A percentile compares a stretch with the other conserved stretches of the same genome.
phyloP scores from a whole-genome alignment of 2,329 filamentous ascomycete species.

The Aspergillus felis region DNA sequence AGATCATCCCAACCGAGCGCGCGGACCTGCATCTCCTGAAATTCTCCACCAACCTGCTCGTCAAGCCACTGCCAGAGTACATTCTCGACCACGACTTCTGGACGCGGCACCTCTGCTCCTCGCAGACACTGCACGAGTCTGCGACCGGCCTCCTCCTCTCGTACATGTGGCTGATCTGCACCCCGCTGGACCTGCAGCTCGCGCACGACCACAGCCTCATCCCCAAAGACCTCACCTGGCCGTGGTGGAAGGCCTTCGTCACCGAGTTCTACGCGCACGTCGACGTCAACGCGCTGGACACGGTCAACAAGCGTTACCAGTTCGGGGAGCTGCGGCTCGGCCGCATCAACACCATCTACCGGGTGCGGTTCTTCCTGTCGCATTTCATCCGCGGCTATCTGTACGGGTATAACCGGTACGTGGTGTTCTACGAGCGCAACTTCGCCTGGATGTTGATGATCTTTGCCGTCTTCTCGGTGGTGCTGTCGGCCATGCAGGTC shows the following conservation, averaged over 20 bases:
- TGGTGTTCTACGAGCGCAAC: constrained; percentile 42
- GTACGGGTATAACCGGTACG: constrained; percentile 34
- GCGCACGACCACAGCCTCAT: constrained; percentile 30
- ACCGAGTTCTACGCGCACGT: constrained; percentile 25
- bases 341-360: constrained; percentile 44
- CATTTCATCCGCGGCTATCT: constrained; percentile 27
- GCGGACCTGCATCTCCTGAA: constrained; percentile 25
- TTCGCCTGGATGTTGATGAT: constrained; percentile 39
- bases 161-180: constrained; percentile 39
- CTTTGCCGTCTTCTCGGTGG: constrained; percentile 43
- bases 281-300: constrained; percentile 25
- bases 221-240: constrained; percentile 35
- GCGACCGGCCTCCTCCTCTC: constrained; percentile 40
- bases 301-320: constrained; percentile 38
- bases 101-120: constrained; percentile 14
- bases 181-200: constrained; percentile 38
- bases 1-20: constrained; percentile 22
- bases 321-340: constrained; percentile 45
- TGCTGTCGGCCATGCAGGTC: constrained; percentile 51
- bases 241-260: constrained; percentile 35
- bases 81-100: constrained; percentile 22
- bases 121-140: constrained; percentile 18
- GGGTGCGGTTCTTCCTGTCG: constrained; percentile 26
- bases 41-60: constrained; percentile 14
- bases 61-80: constrained; percentile 27